Evolutionary conservation across 805 yeast species (phyloP), one percentile per base, ranked within the genome.

Genomic region (Saturnispora bothae): DNA sequence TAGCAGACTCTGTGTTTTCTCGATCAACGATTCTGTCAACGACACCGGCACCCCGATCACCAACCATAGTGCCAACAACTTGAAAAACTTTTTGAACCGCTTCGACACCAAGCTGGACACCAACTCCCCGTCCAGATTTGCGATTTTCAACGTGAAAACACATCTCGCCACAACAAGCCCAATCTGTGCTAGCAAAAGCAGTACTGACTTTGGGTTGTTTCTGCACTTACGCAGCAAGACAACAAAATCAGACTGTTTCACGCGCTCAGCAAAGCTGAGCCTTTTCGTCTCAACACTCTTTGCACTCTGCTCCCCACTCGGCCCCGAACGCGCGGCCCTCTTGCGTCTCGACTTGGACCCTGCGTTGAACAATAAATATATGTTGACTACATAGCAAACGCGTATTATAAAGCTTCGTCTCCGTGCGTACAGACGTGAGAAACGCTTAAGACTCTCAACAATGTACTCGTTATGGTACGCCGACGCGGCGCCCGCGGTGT

Each of bases 21-120:
- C 64, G 38, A 86, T 67, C 38, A 82, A 56, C 0, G 94, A 73
- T 50, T 86, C 84, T 8, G 83, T 78, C 22, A 83, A 52, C 3
- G 95, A 72, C 2, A 95, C 92, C 0, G 97, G 97, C 8, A 85
- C 55, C 9, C 96, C 95, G 12, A 88, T 65, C 13, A 74, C 49
- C 78, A 88, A 73, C 96, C 96, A 88, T 50, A 73, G 66, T 2
- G 71, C 64, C 39, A 86, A 57, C 21, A 80, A 68, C 43, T 69
- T 68, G 40, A 78, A 61, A 51, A 88, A 86, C 32, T 65, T 66
- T 33, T 68, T 64, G 44, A 85, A 80, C 36, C 69, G 68, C 44
- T 80, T 83, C 29, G 79, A 70, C 21, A 88, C 83, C 48, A 88
- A 67, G 1, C 83, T 74, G 0, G 95, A 83, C 4, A 88, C 95